Percentiles rank a stretch among this genome's conserved stretches.
phyloP scores from a whole-genome alignment of 2,329 filamentous ascomycete genomes.

The Botrytis byssoidea region DNA sequence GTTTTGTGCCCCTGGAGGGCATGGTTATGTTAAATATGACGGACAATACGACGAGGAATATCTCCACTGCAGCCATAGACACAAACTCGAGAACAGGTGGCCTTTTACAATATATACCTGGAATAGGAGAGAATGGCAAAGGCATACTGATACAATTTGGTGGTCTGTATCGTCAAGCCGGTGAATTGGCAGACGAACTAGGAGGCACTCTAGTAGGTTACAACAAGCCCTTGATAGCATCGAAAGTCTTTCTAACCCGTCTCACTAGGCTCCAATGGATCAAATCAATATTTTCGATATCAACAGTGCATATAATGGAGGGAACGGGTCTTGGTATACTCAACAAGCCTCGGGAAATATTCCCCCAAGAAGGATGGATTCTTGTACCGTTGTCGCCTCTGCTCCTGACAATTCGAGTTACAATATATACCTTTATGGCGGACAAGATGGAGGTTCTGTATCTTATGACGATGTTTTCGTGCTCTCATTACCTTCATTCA shows the following conservation, averaged over 20 bases:
- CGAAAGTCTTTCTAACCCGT: not conserved
- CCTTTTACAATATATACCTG: constrained; percentile 41
- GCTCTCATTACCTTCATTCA: constrained; percentile 47
- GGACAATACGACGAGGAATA: constrained; percentile 40
- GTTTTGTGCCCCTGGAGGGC: constrained; percentile 37
- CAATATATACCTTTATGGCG: constrained; percentile 52
- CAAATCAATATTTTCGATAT: constrained; percentile 45
- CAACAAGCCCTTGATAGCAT: not conserved
- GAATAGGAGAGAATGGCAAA: constrained; percentile 41
- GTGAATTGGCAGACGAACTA: constrained; percentile 2
- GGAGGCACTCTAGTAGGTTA: constrained; percentile 14
- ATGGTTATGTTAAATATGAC: constrained; percentile 44
- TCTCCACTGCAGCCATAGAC: constrained; percentile 40
- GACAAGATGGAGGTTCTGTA: constrained; percentile 40
- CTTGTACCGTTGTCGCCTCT: constrained; percentile 44
- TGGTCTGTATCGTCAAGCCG: constrained; percentile 31
- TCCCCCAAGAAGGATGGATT: constrained; percentile 45
- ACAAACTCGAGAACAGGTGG: constrained; percentile 41
- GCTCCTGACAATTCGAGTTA: constrained; percentile 47
- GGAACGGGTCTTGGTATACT: constrained; percentile 43
- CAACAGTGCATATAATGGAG: constrained; percentile 34
- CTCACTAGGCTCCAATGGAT: constrained; percentile 32
- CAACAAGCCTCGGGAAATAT: constrained; percentile 45
- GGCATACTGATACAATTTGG: constrained; percentile 44
- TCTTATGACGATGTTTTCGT: constrained; percentile 47